Evolutionary conservation across 805 yeast genomes (phyloP).

Genomic region (Wickerhamiella brachini): DNA sequence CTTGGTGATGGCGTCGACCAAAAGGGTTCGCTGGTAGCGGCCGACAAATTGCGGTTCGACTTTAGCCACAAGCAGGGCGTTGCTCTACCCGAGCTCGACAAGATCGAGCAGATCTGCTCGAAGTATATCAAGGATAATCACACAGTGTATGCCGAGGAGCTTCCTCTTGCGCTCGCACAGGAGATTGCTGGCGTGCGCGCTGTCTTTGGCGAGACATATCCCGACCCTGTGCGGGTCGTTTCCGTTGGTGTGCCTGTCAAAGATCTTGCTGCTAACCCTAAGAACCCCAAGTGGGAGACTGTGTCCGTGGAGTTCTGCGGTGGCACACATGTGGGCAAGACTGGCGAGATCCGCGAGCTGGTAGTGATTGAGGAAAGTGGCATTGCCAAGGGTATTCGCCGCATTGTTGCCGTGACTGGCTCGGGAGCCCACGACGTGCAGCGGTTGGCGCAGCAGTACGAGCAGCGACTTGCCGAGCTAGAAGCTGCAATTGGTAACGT

Average conservation of each 20-base stretch:
- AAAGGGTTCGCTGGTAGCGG: slow-evolving; percentile 91
- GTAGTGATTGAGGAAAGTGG: slow-evolving; percentile 90
- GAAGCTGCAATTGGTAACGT: slow-evolving; percentile 29
- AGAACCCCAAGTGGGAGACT: slow-evolving; percentile 58
- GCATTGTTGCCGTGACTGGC: slow-evolving; percentile 96
- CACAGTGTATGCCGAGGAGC: slow-evolving; percentile 72
- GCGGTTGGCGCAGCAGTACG: slow-evolving; percentile 63
- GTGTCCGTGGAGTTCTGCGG: slow-evolving; percentile 94
- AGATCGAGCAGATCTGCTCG: slow-evolving; percentile 65
- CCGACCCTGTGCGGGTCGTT: slow-evolving; percentile 97
- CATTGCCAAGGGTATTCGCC: slow-evolving; percentile 96
- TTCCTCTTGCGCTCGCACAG: slow-evolving; percentile 57
- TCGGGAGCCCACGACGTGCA: slow-evolving; percentile 82
- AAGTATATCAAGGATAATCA: slow-evolving; percentile 56
- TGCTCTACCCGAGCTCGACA: slow-evolving; percentile 50
- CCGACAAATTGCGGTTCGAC: slow-evolving; percentile 91
- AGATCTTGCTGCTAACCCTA: slow-evolving; percentile 59
- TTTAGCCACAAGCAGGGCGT: slow-evolving; percentile 87
- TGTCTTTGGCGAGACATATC: slow-evolving; percentile 97
- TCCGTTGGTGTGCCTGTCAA: slow-evolving; percentile 87
- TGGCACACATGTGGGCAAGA: slow-evolving; percentile 91
- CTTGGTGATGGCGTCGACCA: slow-evolving; percentile 85
- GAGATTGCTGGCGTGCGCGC: slow-evolving; percentile 82
- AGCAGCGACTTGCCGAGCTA: slow-evolving; percentile 42
- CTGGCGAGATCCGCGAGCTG: slow-evolving; percentile 85